These are phyloP conservation scores for Bisporella sp. DNA, from an alignment of 2,329 filamentous ascomycete genomes.

Conservation along the genomic window DNA sequence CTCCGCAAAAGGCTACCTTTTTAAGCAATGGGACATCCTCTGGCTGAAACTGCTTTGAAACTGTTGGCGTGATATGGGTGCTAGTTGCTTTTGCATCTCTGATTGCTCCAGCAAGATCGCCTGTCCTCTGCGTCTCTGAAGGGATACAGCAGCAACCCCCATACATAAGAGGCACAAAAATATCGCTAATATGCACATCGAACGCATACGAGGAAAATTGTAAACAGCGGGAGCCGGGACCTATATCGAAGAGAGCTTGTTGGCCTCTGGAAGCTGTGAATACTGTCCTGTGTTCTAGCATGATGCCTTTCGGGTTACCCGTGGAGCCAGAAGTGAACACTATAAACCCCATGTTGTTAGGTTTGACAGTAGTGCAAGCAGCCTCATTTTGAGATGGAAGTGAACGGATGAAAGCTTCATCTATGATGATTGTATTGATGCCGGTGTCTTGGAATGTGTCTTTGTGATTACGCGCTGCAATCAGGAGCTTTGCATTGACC, in stretches of 20 bases:
- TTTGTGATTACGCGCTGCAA: background rate
- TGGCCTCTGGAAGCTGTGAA: conserved; percentile 5
- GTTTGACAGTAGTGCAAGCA: background rate
- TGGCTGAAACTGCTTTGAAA: background rate
- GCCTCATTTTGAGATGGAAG: background rate
- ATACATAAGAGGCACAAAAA: conserved; percentile 2
- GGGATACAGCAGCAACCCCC: conserved; percentile 10
- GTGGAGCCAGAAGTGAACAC: conserved; percentile 11
- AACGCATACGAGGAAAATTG: conserved; percentile 9
- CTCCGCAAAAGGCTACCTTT: background rate
- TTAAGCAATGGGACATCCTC: background rate
- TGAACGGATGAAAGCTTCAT: background rate
- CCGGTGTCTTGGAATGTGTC: background rate
- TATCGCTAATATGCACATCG: conserved; percentile 4
- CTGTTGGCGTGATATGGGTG: background rate
- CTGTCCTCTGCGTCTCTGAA: too few species aligned
- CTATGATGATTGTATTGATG: too few species aligned
- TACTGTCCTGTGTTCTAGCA: conserved; percentile 21
- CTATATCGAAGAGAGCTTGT: conserved; percentile 1
- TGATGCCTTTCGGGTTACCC: conserved; percentile 25
- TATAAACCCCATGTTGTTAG: conserved; percentile 1
- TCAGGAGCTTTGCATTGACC: background rate
- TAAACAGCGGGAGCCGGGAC: conserved; percentile 3
- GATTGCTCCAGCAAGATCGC: background rate
- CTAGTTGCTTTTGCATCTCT: background rate